Percentiles rank a stretch among this genome's conserved stretches.
phyloP scores from a whole-genome alignment of 2,329 filamentous ascomycete species.

The Xylariaceae sp. region DNA sequence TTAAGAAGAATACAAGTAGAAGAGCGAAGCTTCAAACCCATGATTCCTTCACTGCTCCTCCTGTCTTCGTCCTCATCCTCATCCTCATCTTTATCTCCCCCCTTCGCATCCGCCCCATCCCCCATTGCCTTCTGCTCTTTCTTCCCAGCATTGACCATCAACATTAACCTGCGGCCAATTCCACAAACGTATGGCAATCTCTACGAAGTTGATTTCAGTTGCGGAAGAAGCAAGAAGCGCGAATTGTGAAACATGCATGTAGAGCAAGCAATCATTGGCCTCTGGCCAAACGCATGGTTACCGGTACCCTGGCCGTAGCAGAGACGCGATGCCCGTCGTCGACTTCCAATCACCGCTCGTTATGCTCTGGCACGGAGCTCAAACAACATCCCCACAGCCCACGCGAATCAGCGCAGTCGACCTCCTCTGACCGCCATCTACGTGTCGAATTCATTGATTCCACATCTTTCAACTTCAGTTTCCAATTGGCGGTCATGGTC shows the following conservation, averaged over 20 bases:
- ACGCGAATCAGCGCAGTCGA: conserved; percentile 30
- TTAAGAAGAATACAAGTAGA: not conserved
- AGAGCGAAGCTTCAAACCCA: conserved; percentile 8
- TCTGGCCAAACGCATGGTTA: not conserved
- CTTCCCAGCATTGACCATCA: not conserved
- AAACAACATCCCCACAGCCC: conserved; percentile 28
- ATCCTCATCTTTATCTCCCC: not conserved
- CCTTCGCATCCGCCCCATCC: not conserved
- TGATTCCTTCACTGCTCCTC: not conserved
- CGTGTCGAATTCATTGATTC: conserved; percentile 30
- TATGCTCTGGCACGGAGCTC: conserved; percentile 26
- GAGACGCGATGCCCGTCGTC: not conserved
- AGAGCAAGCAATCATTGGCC: conserved; percentile 1
- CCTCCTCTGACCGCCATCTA: conserved; percentile 32
- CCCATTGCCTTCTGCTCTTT: not conserved
- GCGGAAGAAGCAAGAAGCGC: conserved; percentile 3
- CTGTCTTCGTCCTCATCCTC: not conserved
- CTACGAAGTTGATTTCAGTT: conserved; percentile 6
- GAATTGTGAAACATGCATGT: conserved; percentile 15
- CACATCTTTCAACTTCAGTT: conserved; percentile 24
- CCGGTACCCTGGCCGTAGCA: conserved; percentile 6
- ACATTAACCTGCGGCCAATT: conserved; percentile 10
- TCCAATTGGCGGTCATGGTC: conserved; percentile 29
- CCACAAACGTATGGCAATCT: conserved; percentile 6
- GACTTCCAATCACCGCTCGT: conserved; percentile 19